Evolutionary conservation across 768 basidiomycete genomes (phyloP), one percentile per base, ranked within the genome.

Genomic region (Hortiboletus campestris): DNA sequence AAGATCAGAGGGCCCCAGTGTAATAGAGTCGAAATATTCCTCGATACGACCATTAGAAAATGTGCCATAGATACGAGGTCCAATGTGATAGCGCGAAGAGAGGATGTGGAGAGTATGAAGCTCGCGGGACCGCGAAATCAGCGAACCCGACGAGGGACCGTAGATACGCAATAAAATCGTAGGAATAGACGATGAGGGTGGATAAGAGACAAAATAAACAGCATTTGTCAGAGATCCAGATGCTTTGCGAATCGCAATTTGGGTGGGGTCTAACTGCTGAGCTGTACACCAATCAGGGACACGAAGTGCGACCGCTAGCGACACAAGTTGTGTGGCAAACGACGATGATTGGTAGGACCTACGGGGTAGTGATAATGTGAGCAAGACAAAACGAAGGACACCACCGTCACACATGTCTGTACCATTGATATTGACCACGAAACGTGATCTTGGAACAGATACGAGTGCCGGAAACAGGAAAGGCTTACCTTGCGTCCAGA

Each of bases 1-100:
- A 58, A 99, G 78, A 66, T 97, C 92, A 40, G 79, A 70, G 13
- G 90, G 78, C 1, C 84, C 86, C 44, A 98, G 77, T 3, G 94
- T 88, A 34, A 84, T 80, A 16, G 93, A 93, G 57, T 94, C 84
- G 69, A 98, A 98, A 73, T 91, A 97, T 72, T 99, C 89, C 74
- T 98, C 97, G 43, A 98, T 76, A 22, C 97, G 86, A 35, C 97
- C 97, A 70, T 98, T 99, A 61, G 84, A 81, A 72, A 98, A 98
- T 2, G 95, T 98, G 43, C 97, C 97, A 67, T 91, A 93, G 25
- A 99, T 84, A 60, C 85, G 82, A 28, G 97, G 94, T 13, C 94
- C 96, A 47, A 99, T 89, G 61, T 81, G 81, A 73, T 94, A 98
- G 56, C 78, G 78, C 11, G 91, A 90, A 25, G 94, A 96, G 45